Percentiles rank a stretch among this genome's conserved stretches.
phyloP scores from a whole-genome alignment of 257 asterid species.

The Gentiana macrophylla region DNA sequence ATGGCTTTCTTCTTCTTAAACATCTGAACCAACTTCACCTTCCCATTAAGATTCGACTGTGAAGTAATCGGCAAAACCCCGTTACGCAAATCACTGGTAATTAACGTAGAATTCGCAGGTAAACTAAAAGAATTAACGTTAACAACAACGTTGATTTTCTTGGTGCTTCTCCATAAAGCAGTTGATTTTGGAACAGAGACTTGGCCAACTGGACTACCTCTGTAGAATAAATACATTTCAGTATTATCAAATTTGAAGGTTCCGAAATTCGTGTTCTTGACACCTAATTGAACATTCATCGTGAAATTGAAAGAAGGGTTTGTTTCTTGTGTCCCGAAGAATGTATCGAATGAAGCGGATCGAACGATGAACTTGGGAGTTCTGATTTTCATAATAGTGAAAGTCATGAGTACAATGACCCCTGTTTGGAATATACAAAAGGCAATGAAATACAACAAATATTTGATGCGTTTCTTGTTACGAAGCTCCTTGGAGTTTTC shows the following conservation, averaged over 20 bases:
- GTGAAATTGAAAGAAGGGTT: conserved; percentile 13
- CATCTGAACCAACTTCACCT: conserved; percentile 20
- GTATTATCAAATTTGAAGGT: conserved; percentile 18
- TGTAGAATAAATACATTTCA: conserved; percentile 16
- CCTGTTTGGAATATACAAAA: conserved; percentile 21
- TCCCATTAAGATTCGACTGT: conserved; percentile 25
- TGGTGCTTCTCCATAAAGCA: conserved; percentile 17
- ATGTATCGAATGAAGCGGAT: conserved; percentile 2
- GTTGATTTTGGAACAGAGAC: conserved; percentile 8
- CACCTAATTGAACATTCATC: conserved; percentile 15
- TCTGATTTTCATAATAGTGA: conserved; percentile 24
- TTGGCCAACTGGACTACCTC: conserved; percentile 15
- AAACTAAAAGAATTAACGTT: conserved; percentile 11
- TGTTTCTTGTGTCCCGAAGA: background rate
- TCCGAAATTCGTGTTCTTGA: conserved; percentile 35
- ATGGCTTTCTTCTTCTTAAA: conserved; percentile 26
- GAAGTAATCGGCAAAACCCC: conserved; percentile 20
- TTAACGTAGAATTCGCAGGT: conserved; percentile 1
- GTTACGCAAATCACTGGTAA: conserved; percentile 8
- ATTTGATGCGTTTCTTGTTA: conserved; percentile 21
- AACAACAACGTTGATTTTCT: conserved; percentile 7
- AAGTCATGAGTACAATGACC: conserved; percentile 13
- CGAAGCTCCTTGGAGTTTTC: conserved; percentile 12
- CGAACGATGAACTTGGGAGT: conserved; percentile 25
- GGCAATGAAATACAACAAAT: conserved; percentile 15